Evolutionary conservation across 148 eudicot species (phyloP), one percentile per base, ranked within the genome.

Genomic region (Camellia lanceoleosa): DNA sequence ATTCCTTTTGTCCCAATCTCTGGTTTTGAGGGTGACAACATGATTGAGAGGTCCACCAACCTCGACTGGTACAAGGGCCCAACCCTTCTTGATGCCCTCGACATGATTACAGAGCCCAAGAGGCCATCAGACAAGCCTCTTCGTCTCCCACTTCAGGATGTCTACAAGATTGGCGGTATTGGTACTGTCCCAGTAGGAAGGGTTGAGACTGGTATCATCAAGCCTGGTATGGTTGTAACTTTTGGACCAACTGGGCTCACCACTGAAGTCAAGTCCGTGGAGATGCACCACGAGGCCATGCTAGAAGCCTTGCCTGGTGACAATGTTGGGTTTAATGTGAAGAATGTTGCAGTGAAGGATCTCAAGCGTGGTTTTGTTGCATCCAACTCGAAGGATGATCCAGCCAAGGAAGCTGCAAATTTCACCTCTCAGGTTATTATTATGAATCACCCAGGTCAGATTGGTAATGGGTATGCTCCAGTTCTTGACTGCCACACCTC

Each of bases 61-160:
- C 78, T 75, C 0, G 78, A 75, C 67, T 75, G 78, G 78, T 75
- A 75, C 54, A 59, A 75, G 78, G 78, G 78, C 67, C 78, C 78
- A 46, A 75, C 78, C 9, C 67, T 75, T 46, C 78, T 75, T 59
- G 78, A 75, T 0, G 78, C 78, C 15, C 67, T 75, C 0, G 78
- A 75, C 41, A 0, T 43, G 65, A 58, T 75, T 38, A 16, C 52
- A 2, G 78, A 75, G 78, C 78, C 78, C 54, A 75, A 59, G 54
- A 75, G 67, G 67, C 78, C 78, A 59, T 18, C 78, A 4, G 78
- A 75, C 78, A 75, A 75, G 67, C 78, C 78, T 19, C 67, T 75
- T n/a, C 78, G 78, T 18, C 78, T 75, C 10, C 78, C 78, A 44
- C 67, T 75, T 18, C 78, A 75, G 67, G 78, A 75, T 2, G 78